phyloP scores from a whole-genome alignment of 352 stramenopile genomes.

The Globisporangium iwayamae region DNA sequence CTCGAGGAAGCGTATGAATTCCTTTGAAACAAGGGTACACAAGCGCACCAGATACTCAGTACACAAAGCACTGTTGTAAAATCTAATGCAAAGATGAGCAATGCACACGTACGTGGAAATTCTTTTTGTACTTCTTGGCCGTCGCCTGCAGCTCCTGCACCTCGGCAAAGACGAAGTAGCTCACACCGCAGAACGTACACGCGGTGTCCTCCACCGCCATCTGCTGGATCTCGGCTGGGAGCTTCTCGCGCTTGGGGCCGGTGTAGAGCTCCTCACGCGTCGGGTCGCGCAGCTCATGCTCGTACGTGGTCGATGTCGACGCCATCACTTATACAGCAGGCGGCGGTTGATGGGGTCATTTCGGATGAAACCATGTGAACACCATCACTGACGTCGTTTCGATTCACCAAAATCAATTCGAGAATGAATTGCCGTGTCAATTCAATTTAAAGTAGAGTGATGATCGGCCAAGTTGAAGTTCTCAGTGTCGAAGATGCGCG shows the following conservation, averaged over 20 bases:
- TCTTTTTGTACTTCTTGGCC: slow-evolving; percentile 67
- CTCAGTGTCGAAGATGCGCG: neutral
- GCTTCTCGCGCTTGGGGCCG: slow-evolving; percentile 39
- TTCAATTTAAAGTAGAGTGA: neutral
- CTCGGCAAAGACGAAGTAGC: slow-evolving; percentile 85
- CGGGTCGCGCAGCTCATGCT: slow-evolving; percentile 11
- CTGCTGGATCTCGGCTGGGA: slow-evolving; percentile 67
- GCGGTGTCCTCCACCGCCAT: slow-evolving; percentile 67
- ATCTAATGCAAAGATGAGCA: neutral
- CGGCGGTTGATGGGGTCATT: no score
- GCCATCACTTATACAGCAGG: slow-evolving; percentile 3
- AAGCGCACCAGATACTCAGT: neutral
- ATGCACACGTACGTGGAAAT: slow-evolving; percentile 42
- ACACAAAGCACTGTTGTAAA: no score
- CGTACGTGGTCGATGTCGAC: slow-evolving; percentile 1
- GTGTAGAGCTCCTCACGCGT: slow-evolving; percentile 60
- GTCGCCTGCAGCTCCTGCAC: slow-evolving; percentile 71
- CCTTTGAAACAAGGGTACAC: slow-evolving; percentile 19
- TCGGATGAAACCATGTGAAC: neutral
- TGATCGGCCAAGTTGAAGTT: neutral
- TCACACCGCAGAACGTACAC: slow-evolving; percentile 82
- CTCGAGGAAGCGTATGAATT: slow-evolving; percentile 70
- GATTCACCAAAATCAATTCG: neutral
- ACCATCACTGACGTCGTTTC: slow-evolving; percentile 1
- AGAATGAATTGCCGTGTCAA: neutral